Evolutionary conservation across 164 flowering plant genomes (phyloP), one percentile per base, ranked within the genome.

Genomic region (Magnolia officinalis): DNA sequence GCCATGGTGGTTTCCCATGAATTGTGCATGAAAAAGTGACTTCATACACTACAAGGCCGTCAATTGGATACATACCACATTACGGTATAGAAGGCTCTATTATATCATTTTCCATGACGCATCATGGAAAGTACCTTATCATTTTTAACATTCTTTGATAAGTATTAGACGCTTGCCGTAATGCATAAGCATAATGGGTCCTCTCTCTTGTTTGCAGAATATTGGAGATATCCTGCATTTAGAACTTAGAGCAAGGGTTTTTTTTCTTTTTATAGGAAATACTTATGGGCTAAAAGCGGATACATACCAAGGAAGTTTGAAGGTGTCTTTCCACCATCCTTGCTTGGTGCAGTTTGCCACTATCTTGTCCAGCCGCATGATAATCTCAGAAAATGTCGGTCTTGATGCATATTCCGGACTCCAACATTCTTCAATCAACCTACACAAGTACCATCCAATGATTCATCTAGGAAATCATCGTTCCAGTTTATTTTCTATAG

Each of bases 301-400:
- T n/a, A 77, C 80, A 66, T 74, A 94, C 99, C 99, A 96, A 11
- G 98, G 97, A 77, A 96, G 91, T 87, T 92, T 94, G 76, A 96
- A 94, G 72, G 98, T 85, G 81, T 94, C 96, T 85, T 96, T 96
- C 99, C 96, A 94, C 97, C 98, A 89, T 64, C 98, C 98, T 6
- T 92, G 94, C 79, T 91, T 96, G 21, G 90, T 81, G 82, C 95
- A 87, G 76, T 82, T 84, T 14, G 83, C 76, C 69, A 89, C 90
- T 73, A 94, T 88, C 83, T 77, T 94, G 79, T 96, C 96, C 85
- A 96, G 76, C 21, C 97, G 90, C 58, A 86, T 81, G 49, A 96
- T 92, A 72, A 92, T 87, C 86, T 91, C 96, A 13, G 92, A 87
- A 80, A 96, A 96, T 20, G 86, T 89, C 64, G 98, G 99, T 82